Conservation (phyloP, 352 stramenopile genomes). For the Globisporangium echinulatum region DNA sequence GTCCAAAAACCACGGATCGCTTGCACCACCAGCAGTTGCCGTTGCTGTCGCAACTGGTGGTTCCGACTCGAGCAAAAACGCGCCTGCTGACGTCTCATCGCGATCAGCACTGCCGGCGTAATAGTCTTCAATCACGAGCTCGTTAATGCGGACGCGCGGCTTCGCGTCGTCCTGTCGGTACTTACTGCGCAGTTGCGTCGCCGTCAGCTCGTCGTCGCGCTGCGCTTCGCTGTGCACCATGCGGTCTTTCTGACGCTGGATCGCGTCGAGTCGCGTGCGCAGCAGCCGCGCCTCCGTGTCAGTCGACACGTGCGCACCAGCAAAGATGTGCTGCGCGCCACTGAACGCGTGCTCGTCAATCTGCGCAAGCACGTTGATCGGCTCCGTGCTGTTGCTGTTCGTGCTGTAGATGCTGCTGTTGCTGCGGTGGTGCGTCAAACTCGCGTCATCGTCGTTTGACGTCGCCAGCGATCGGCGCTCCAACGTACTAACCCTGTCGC, state of each 20-base stretch:
- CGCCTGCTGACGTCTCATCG: conserved; percentile 23
- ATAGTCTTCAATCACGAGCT: conserved; percentile 85
- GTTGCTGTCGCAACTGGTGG: conserved; percentile 12
- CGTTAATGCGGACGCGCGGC: conserved; percentile 65
- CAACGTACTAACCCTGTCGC: not conserved
- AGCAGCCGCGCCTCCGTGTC: conserved; percentile 82
- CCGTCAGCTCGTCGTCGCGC: conserved; percentile 51
- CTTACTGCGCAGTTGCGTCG: conserved; percentile 41
- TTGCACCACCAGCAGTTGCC: not conserved
- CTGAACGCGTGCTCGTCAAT: conserved; percentile 81
- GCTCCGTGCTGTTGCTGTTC: not conserved
- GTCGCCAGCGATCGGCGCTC: not conserved
- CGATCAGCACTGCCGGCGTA: conserved; percentile 35
- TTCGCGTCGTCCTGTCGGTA: conserved; percentile 40
- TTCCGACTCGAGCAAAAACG: conserved; percentile 52
- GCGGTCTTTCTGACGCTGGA: conserved; percentile 72
- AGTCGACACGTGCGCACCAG: conserved; percentile 46
- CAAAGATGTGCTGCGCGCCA: conserved; percentile 56
- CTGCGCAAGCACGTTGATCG: conserved; percentile 58
- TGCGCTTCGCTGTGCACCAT: conserved; percentile 29
- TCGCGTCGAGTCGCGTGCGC: conserved; percentile 61
- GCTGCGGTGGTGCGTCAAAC: not conserved
- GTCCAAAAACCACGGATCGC: conserved; percentile 67
- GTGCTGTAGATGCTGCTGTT: not conserved
- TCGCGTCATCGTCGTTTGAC: not conserved